Base-by-base conservation (phyloP, 768 basidiomycete genomes). In the Botryobasidium botryosum region DNA sequence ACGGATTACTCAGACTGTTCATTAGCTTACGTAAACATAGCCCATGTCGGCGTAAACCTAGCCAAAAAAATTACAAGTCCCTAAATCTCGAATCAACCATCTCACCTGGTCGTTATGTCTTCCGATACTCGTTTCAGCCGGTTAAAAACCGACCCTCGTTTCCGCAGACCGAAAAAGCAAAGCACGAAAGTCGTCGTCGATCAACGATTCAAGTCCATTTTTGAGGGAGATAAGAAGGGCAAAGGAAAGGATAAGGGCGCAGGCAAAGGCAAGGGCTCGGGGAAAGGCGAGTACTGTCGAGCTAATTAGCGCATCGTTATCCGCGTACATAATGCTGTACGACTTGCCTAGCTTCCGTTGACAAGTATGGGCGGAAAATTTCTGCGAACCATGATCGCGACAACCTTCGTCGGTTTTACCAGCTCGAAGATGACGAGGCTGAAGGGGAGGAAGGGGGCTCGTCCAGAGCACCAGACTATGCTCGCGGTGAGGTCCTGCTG, bases 101-200 rank as follows among this genome's bases (percentile, higher is more conserved):
- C n/a, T n/a, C n/a, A n/a, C n/a, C n/a, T n/a, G n/a, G n/a, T n/a
- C n/a, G n/a, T n/a, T n/a, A n/a, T n/a, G n/a, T n/a, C n/a, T n/a
- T 73, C 79, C 12, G 85, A 94, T 62, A 68, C 82, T n/a, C 74
- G 92, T 18, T 99, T 97, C 60, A 72, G 81, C 17, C 69, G 83
- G 43, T 68, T 96, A 45, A 79, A 75, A 57, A 76, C 86, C 12
- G 92, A 99, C 59, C 94, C 94, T 37, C 76, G 94, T 40, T 99
- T 99, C 65, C 70, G 90, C 21, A 71, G 73, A 26, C 82, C 85
- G 2, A 83, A 76, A 58, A 85, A 79, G 61, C 74, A 78, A 28
- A 65, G 75, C 46, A 65, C 74, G 51, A 94, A 90, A 61, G 79
- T 94, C 43, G 72, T 81, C 43, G 72, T 96, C 29, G 94, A 99